Evolutionary conservation across 495 filamentous ascomycete genomes (phyloP).

Genomic region (Halenospora varia): DNA sequence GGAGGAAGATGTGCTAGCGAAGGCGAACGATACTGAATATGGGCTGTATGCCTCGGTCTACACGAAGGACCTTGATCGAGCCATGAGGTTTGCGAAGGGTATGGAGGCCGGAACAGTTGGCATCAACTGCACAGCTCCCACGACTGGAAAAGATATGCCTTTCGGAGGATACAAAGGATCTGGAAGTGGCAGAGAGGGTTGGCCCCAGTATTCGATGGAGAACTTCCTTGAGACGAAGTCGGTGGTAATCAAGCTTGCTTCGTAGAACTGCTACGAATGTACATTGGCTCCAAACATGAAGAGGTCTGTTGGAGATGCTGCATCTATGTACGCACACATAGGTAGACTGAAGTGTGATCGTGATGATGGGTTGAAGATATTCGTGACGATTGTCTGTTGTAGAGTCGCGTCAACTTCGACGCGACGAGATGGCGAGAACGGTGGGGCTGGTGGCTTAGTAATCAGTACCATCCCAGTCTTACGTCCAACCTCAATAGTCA

Average conservation of each 20-base stretch:
- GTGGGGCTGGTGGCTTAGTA: neutral
- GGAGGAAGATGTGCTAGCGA: constrained; percentile 65
- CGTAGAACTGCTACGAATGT: neutral
- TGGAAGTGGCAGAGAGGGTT: constrained; percentile 20
- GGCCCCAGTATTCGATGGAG: constrained; percentile 7
- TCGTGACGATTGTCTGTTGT: too few species aligned
- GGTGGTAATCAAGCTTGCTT: constrained; percentile 9
- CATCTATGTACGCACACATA: too few species aligned
- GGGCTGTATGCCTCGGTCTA: constrained; percentile 84
- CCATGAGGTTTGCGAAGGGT: constrained; percentile 66
- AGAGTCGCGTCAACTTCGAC: too few species aligned
- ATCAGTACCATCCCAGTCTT: neutral
- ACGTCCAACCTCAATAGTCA: neutral
- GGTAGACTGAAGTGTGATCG: too few species aligned
- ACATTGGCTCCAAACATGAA: too few species aligned
- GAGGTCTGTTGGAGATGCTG: too few species aligned
- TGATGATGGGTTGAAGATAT: neutral
- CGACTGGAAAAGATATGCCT: constrained; percentile 12
- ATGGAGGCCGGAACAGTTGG: constrained; percentile 82
- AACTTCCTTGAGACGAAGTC: constrained; percentile 18
- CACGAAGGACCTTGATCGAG: constrained; percentile 71
- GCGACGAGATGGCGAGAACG: neutral
- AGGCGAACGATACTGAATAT: constrained; percentile 78
- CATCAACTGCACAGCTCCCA: constrained; percentile 55
- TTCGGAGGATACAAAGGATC: constrained; percentile 24